Evolutionary conservation across 2,329 filamentous ascomycete species (phyloP), one percentile per base, ranked within the genome.

Genomic region (Pyrenophora seminiperda): DNA sequence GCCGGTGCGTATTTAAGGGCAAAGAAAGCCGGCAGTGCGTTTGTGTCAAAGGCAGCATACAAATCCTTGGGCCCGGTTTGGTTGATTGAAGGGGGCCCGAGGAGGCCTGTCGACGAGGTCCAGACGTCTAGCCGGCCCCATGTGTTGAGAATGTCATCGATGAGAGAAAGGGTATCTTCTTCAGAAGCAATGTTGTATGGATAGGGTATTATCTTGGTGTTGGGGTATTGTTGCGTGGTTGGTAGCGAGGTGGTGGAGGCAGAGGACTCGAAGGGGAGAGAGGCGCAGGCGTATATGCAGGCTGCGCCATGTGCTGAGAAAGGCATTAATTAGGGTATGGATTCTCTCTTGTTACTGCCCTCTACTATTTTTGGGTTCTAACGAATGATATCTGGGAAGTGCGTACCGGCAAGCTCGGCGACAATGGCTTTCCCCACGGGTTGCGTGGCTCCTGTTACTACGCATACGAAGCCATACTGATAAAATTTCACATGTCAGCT

Each of bases 1-100:
- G 82, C 79, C 0, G 83, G 83, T 0, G 82, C 83, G 60, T 86
- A 85, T 65, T 86, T 86, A 54, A 86, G 75, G 1, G 83, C 83
- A 59, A 84, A 85, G 74, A 87, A 86, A 2, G 84, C 83, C 5
- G 82, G 81, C 70, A 86, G 78, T 31, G 77, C 77, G 61, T 86
- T 84, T 2, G 81, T 80, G 61, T 85, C 82, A 65, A 86, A 85
- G 53, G 80, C 81, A 38, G 77, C 79, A 62, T 79, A 77, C 11
- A 86, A 72, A 60, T 84, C 82, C 9, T 73, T 70, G 0, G 83
- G 81, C 0, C 80, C 81, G 2, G 83, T 86, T 11, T 76, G 75
- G 24, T 78, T 77, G 51, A 86, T 81, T 5, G 51, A 56, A 0
- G 81, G 74, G 0, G 84, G 83, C 0, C 83, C 83, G 0, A 85